These are phyloP conservation scores for Torulaspora pretoriensis DNA, from an alignment of 1,139 yeast species.

Conservation along the genomic window DNA sequence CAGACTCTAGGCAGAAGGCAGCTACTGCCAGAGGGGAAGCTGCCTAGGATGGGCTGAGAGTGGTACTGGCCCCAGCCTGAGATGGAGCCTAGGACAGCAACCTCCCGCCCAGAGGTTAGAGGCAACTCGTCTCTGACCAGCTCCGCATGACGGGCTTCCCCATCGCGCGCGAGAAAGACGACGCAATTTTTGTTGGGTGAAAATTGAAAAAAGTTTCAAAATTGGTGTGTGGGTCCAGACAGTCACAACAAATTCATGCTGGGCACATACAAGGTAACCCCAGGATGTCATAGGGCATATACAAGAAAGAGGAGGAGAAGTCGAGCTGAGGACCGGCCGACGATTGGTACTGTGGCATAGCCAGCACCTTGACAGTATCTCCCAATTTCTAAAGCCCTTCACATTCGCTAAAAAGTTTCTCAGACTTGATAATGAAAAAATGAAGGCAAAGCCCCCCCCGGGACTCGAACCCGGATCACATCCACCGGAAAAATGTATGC, in stretches of 20 bases:
- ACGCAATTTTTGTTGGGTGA: not conserved
- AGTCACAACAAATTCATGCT: not conserved
- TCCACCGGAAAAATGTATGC: slow-evolving; percentile 47
- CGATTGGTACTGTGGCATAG: no score
- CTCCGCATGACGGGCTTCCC: no score
- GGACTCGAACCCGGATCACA: slow-evolving; percentile 49
- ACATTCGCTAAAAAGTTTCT: not conserved
- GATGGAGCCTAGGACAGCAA: not conserved
- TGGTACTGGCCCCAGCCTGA: not conserved
- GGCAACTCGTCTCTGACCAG: no score
- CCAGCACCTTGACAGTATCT: no score
- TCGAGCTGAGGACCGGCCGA: no score
- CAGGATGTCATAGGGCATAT: no score
- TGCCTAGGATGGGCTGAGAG: not conserved
- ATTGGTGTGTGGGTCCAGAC: not conserved
- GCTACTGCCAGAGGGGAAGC: not conserved
- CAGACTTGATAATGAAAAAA: not conserved
- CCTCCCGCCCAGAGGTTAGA: not conserved
- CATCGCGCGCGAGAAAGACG: not conserved
- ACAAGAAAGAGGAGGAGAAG: no score
- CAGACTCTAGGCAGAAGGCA: not conserved
- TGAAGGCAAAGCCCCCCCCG: slow-evolving; percentile 40
- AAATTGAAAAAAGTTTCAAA: not conserved
- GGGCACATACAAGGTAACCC: not conserved
- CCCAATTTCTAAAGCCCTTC: no score